These are phyloP conservation scores for Penicillium coprophilum DNA, from an alignment of 495 filamentous ascomycete genomes.

Conservation along the genomic window DNA sequence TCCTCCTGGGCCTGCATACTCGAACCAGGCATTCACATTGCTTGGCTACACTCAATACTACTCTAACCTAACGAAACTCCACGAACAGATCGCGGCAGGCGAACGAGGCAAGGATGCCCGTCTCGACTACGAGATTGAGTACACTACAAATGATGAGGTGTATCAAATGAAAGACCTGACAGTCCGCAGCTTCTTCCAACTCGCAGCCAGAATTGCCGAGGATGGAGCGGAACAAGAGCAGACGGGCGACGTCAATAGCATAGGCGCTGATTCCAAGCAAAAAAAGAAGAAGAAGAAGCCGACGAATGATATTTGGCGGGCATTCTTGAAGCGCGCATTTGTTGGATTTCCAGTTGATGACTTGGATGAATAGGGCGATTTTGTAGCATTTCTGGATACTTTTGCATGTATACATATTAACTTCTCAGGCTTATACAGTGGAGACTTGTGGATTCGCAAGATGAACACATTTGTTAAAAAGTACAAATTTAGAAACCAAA, in stretches of 20 bases:
- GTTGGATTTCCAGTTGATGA: constrained; percentile 68
- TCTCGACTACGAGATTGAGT: constrained; percentile 81
- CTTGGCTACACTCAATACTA: constrained; percentile 85
- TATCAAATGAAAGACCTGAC: constrained; percentile 83
- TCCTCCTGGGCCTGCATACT: constrained; percentile 89
- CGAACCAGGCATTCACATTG: constrained; percentile 73
- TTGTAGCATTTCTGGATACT: constrained; percentile 4
- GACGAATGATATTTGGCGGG: constrained; percentile 60
- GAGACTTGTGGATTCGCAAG: background rate
- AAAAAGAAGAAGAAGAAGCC: constrained; percentile 50
- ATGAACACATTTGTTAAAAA: background rate
- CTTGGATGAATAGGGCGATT: constrained; percentile 31
- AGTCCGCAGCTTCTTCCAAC: constrained; percentile 72
- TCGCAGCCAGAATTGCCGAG: constrained; percentile 76
- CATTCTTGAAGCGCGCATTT: constrained; percentile 78
- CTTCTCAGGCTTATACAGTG: background rate
- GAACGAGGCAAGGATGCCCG: constrained; percentile 48
- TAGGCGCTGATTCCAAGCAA: constrained; percentile 17
- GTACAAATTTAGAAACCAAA: background rate
- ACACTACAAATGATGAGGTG: constrained; percentile 72
- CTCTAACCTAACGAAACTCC: constrained; percentile 87
- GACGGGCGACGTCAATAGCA: constrained; percentile 8
- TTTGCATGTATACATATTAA: constrained; percentile 11
- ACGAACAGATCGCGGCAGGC: constrained; percentile 54
- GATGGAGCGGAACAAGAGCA: constrained; percentile 31